These are phyloP conservation scores for Candida nemodendra DNA, from an alignment of 805 yeast species.

Conservation along the genomic window DNA sequence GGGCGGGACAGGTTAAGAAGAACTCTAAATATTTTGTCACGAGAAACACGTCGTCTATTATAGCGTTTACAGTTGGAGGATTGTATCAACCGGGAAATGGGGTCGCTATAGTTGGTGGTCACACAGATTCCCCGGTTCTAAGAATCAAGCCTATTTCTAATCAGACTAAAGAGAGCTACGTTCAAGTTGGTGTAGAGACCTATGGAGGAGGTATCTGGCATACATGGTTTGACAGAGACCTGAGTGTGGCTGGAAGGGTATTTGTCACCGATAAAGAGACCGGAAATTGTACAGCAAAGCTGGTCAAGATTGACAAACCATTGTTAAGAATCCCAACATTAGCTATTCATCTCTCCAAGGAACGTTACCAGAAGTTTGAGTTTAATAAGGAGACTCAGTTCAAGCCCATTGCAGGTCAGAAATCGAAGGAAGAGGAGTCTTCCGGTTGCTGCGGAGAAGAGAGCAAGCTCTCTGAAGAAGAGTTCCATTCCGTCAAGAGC, in stretches of 20 bases:
- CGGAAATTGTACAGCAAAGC: conserved; percentile 56
- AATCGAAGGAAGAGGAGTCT: conserved; percentile 7
- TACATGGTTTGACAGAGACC: conserved; percentile 95
- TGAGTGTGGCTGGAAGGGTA: conserved; percentile 89
- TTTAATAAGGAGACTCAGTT: conserved; percentile 87
- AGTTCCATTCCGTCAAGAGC: conserved; percentile 62
- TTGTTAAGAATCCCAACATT: conserved; percentile 88
- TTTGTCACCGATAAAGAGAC: conserved; percentile 50
- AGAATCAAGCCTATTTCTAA: conserved; percentile 86
- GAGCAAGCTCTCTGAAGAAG: conserved; percentile 49
- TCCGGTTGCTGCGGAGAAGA: conserved; percentile 46
- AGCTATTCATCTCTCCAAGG: conserved; percentile 88
- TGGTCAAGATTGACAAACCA: conserved; percentile 82
- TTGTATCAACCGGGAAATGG: conserved; percentile 76
- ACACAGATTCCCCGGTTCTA: conserved; percentile 90
- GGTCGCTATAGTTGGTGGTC: conserved; percentile 89
- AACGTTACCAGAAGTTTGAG: conserved; percentile 73
- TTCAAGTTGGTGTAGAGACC: conserved; percentile 88
- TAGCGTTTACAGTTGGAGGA: conserved; percentile 82
- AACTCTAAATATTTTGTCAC: conserved; percentile 81
- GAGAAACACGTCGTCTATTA: conserved; percentile 82
- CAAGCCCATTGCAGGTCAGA: conserved; percentile 75
- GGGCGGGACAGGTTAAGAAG: conserved; percentile 56
- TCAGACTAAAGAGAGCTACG: conserved; percentile 66
- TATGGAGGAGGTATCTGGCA: conserved; percentile 98